phyloP scores from a whole-genome alignment of 306 rosid species.

The Ziziphus jujuba region DNA sequence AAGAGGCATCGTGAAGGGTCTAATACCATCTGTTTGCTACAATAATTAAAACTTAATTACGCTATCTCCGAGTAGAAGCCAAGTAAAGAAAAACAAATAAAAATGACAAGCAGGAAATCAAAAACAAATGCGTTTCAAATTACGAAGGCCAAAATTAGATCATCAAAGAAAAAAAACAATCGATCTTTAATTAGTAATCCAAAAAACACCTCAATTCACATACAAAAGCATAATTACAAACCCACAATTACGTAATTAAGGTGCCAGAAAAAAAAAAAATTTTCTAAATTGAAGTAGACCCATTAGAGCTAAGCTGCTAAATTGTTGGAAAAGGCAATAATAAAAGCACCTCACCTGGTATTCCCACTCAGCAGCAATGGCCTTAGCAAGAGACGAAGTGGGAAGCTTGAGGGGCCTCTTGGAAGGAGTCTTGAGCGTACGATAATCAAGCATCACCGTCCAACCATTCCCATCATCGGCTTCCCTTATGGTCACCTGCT shows the following conservation, averaged over 20 bases:
- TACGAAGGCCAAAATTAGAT: too few relatives aligned
- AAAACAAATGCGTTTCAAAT: too few relatives aligned
- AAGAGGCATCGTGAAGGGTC: constrained; percentile 96
- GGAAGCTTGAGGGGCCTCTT: constrained; percentile 90
- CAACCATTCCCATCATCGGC: constrained; percentile 86
- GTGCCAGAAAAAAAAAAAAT: too few relatives aligned
- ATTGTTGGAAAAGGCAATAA: neutral
- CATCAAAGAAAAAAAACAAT: too few relatives aligned
- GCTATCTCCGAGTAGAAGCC: neutral
- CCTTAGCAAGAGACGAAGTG: constrained; percentile 69
- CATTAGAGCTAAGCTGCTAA: neutral
- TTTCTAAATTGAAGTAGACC: neutral
- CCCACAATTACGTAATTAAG: too few relatives aligned
- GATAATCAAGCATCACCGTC: constrained; percentile 88
- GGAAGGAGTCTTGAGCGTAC: constrained; percentile 83
- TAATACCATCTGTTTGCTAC: constrained; percentile 84
- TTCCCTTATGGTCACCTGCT: constrained; percentile 56
- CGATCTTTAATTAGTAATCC: too few relatives aligned
- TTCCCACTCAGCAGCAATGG: constrained; percentile 92
- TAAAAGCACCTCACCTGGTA: constrained; percentile 58
- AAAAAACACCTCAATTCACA: too few relatives aligned
- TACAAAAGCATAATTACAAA: too few relatives aligned
- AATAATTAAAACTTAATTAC: constrained; percentile 28
- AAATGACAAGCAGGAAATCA: too few relatives aligned
- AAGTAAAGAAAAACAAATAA: too few relatives aligned